Evolutionary conservation across 768 basidiomycete genomes (phyloP), one percentile per base, ranked within the genome.

Genomic region (Gloeophyllum trabeum): DNA sequence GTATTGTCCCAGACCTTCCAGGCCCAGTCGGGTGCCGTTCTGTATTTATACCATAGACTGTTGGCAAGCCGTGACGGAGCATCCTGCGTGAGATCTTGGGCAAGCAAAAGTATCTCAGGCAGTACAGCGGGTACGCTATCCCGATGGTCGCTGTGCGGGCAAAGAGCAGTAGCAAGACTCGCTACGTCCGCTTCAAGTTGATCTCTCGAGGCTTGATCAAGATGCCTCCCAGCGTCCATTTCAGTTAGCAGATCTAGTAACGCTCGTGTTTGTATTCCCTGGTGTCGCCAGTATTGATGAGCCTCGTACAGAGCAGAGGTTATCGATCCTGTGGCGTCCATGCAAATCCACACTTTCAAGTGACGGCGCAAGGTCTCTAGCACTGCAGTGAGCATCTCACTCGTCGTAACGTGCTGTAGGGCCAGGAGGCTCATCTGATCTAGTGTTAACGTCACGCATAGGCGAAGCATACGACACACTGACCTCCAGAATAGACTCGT

Each of bases 1-100:
- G 80, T 76, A 51, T 84, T 88, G 54, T 88, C 84, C 86, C 86
- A 89, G 16, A 82, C 81, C 50, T 79, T 81, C 76, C 76, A 81
- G 2, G 73, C 84, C 84, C 86, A 88, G 50, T 85, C 74, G 12
- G 59, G 52, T 0, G 83, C 74, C 13, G 73, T 75, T 34, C 81
- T 76, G 50, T 88, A 88, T 54, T 84, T 82, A 58, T 84, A 82
- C 87, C 87, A 90, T 12, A 90, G 64, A 36, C 72, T 71, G 49
- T 81, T 82, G 0, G 85, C 86, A 18, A 90, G 73, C 37, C 72
- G 69, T 1, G 78, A 77, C 2, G 82, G 72, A 4, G 78, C 82
- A 44, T 80, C 76, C 0, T 64, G 62, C 39, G 71, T 68, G 2
- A 67, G 59, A 52, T 84, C 75, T 6, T 67, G 71, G 4, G 73